These are phyloP conservation scores for Sicyos edulis DNA, from an alignment of 306 rosid species.

Conservation along the genomic window DNA sequence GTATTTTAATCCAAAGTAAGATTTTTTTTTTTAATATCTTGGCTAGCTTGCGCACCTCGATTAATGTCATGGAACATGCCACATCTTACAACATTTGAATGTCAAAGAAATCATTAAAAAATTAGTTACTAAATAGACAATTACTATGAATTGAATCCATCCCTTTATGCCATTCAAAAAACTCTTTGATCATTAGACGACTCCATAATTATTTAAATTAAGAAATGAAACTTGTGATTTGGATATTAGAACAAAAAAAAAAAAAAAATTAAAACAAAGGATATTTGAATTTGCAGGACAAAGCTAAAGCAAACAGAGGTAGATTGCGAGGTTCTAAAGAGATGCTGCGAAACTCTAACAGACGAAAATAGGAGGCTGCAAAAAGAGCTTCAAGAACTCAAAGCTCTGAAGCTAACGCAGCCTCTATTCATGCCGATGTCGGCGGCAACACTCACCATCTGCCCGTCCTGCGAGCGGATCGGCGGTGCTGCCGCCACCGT, in stretches of 20 bases:
- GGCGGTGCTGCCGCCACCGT: constrained; percentile 26
- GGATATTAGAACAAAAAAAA: not conserved
- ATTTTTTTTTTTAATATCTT: too few species aligned
- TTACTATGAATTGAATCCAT: too few species aligned
- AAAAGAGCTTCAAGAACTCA: constrained; percentile 57
- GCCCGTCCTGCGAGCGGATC: constrained; percentile 62
- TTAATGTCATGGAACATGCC: too few species aligned
- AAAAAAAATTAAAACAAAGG: not conserved
- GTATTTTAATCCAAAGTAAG: too few species aligned
- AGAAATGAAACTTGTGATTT: not conserved
- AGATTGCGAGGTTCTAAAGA: constrained; percentile 28
- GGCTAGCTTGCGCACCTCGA: too few species aligned
- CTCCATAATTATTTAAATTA: too few species aligned
- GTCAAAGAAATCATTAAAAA: too few species aligned
- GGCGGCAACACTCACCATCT: constrained; percentile 59
- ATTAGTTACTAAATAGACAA: too few species aligned
- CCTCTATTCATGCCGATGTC: constrained; percentile 63
- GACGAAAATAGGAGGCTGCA: constrained; percentile 55
- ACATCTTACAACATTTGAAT: too few species aligned
- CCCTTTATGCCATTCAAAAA: too few species aligned
- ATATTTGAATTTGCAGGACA: constrained; percentile 34
- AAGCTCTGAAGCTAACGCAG: constrained; percentile 46
- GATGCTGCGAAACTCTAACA: constrained; percentile 48
- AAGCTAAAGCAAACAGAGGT: constrained; percentile 73
- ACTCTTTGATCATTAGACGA: too few species aligned